phyloP scores from a whole-genome alignment of 805 yeast genomes.

The Barnettozyma vustinii region DNA sequence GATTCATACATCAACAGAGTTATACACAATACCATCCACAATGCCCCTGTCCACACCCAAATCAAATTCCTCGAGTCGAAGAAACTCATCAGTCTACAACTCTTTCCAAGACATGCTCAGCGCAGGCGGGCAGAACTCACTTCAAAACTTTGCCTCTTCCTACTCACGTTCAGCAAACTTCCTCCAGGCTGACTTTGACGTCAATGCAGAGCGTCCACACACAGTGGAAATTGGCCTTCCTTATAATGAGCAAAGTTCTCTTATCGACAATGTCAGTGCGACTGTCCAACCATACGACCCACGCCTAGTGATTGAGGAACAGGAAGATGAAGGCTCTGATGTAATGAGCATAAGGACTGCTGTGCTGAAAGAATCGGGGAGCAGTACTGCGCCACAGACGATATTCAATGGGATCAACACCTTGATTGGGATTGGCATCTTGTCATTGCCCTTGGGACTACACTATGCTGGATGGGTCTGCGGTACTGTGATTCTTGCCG shows the following conservation, averaged over 20 bases:
- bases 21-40: no score
- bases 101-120: constrained; percentile 23
- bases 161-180: constrained; percentile 23
- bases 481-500: constrained; percentile 39
- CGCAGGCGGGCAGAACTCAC: constrained; percentile 23
- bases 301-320: not conserved
- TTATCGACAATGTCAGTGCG: constrained; percentile 6
- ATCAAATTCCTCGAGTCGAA: not conserved
- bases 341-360: constrained; percentile 14
- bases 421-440: constrained; percentile 68
- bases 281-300: not conserved
- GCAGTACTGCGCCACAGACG: constrained; percentile 68
- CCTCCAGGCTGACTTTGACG: constrained; percentile 25
- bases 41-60: not conserved
- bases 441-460: constrained; percentile 68
- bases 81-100: constrained; percentile 17
- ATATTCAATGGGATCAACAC: constrained; percentile 74
- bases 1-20: no score
- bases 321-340: constrained; percentile 9
- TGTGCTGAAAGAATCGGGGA: constrained; percentile 24
- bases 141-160: constrained; percentile 23
- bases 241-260: constrained; percentile 13
- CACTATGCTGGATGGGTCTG: constrained; percentile 61
- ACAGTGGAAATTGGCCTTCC: constrained; percentile 13
- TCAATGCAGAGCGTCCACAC: constrained; percentile 16